Evolutionary conservation across 2,329 filamentous ascomycete genomes (phyloP).

Genomic region (Aureobasidium lini): DNA sequence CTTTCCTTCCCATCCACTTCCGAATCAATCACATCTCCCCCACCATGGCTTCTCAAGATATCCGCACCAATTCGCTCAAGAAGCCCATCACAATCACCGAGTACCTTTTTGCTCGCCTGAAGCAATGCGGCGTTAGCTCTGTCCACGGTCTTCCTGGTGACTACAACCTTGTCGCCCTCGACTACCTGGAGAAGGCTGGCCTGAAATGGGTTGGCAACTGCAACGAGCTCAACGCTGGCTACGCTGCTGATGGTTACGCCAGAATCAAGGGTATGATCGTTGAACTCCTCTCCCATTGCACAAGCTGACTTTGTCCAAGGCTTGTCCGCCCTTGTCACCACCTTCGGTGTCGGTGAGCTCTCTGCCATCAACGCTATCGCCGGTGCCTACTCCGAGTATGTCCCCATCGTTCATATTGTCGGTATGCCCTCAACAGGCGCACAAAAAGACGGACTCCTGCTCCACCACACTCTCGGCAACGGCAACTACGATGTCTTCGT

Average conservation of each 20-base stretch:
- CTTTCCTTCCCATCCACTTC: not conserved
- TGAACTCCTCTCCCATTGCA: not conserved
- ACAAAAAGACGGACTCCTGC: constrained; percentile 34
- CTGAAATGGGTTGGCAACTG: constrained; percentile 54
- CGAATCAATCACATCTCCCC: not conserved
- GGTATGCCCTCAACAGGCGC: constrained; percentile 36
- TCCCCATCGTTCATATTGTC: constrained; percentile 42
- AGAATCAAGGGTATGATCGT: constrained; percentile 33
- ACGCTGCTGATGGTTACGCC: constrained; percentile 43
- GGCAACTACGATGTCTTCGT: constrained; percentile 31
- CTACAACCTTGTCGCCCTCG: constrained; percentile 29
- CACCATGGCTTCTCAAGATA: constrained; percentile 12
- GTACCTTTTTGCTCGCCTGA: constrained; percentile 34
- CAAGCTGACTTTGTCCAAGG: not conserved
- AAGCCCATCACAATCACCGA: constrained; percentile 16
- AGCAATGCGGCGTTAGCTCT: constrained; percentile 36
- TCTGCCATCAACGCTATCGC: constrained; percentile 41
- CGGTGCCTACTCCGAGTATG: constrained; percentile 41
- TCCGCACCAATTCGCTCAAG: constrained; percentile 12
- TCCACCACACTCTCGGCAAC: constrained; percentile 37
- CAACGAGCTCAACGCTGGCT: constrained; percentile 52
- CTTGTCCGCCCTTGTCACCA: constrained; percentile 39
- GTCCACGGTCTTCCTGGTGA: constrained; percentile 41
- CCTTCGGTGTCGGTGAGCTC: constrained; percentile 43
- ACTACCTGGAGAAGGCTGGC: constrained; percentile 33